A percentile compares a stretch with the other conserved stretches of the same genome.
These are phyloP conservation scores for Capsicum chinense DNA, from an alignment of 257 asterid species.

Conservation along the genomic window DNA sequence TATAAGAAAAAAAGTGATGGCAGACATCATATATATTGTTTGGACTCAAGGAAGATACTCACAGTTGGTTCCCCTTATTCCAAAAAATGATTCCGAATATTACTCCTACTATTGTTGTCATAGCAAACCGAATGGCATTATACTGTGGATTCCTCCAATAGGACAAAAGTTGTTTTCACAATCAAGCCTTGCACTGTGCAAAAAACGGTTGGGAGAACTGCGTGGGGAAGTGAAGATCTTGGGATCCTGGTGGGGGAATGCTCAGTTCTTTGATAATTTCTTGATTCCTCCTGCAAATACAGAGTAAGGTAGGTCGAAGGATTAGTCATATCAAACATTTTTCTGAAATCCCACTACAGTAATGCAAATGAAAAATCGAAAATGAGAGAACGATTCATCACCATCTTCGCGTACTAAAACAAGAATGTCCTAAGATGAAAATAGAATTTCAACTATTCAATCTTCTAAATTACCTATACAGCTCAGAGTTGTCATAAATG, in stretches of 20 bases:
- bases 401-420: too few species aligned
- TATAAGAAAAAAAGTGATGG: neutral
- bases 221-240: conserved; percentile 59
- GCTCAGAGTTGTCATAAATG: conserved; percentile 66
- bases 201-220: conserved; percentile 62
- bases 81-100: conserved; percentile 78
- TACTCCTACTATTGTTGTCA: conserved; percentile 65
- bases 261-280: conserved; percentile 68
- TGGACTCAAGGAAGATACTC: conserved; percentile 37
- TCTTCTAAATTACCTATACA: conserved; percentile 57
- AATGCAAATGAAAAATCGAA: too few species aligned
- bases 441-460: conserved; percentile 20
- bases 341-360: too few species aligned
- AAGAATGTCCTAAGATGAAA: neutral
- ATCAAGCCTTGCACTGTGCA: conserved; percentile 75
- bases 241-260: conserved; percentile 65
- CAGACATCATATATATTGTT: neutral
- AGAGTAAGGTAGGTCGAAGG: conserved; percentile 26
- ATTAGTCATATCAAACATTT: conserved; percentile 10
- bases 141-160: conserved; percentile 81
- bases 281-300: conserved; percentile 64
- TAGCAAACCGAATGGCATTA: conserved; percentile 63
- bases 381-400: too few species aligned
- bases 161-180: conserved; percentile 75
- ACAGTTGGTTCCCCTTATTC: conserved; percentile 67